phyloP scores from a whole-genome alignment of 352 stramenopile species.

The Phytopythium mirpurense region DNA sequence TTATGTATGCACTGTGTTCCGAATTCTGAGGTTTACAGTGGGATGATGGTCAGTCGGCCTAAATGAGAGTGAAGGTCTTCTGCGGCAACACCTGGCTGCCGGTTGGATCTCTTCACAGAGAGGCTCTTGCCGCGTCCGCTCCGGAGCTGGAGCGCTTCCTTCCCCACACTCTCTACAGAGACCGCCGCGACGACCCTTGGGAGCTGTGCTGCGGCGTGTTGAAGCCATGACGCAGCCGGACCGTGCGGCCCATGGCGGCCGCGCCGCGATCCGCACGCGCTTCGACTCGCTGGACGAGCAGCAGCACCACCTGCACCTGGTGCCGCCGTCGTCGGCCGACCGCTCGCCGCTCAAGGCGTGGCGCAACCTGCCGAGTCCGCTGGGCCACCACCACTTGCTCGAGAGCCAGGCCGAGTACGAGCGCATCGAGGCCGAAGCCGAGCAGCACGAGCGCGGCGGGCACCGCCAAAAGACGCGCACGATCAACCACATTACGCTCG shows the following conservation, averaged over 20 bases:
- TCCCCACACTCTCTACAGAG: no score
- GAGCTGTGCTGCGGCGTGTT: neutral
- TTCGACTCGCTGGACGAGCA: slow-evolving; percentile 61
- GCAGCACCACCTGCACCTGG: slow-evolving; percentile 33
- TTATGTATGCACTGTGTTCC: no score
- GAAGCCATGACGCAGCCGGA: slow-evolving; percentile 9
- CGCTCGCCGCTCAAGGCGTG: slow-evolving; percentile 72
- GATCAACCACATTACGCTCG: slow-evolving; percentile 78
- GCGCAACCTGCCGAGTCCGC: slow-evolving; percentile 57
- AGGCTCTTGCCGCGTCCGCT: no score
- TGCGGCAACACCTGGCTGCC: no score
- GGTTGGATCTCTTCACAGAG: no score
- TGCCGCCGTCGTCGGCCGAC: slow-evolving; percentile 69
- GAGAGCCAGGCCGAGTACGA: slow-evolving; percentile 44
- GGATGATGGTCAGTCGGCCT: neutral
- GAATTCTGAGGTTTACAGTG: no score
- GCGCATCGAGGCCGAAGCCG: slow-evolving; percentile 21
- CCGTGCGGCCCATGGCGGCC: slow-evolving; percentile 3
- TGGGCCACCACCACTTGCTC: slow-evolving; percentile 39
- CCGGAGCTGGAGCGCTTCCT: neutral
- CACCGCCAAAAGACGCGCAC: slow-evolving; percentile 47
- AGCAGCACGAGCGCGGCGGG: slow-evolving; percentile 11
- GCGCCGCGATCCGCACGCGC: slow-evolving; percentile 38
- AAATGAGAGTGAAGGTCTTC: neutral
- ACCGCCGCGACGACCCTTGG: no score